Evolutionary conservation across 2,329 filamentous ascomycete species (phyloP).

Genomic region (Phialemoniopsis sp.): DNA sequence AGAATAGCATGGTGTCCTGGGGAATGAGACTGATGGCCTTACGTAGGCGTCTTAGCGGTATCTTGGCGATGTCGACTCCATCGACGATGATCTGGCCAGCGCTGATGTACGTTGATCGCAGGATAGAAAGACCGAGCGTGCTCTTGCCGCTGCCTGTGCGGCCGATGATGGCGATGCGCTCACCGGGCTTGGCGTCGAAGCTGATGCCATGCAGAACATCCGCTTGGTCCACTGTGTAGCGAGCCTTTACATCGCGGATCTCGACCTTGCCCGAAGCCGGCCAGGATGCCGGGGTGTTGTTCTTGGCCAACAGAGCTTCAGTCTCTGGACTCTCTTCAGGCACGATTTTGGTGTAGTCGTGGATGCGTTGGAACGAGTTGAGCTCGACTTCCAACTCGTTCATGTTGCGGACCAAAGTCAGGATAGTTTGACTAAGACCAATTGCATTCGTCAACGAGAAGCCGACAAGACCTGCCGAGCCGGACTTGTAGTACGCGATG

Average conservation of each 20-base stretch:
- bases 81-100: constrained; percentile 81
- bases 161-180: constrained; percentile 90
- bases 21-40: constrained; percentile 92
- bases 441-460: constrained; percentile 54
- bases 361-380: constrained; percentile 91
- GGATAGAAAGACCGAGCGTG: constrained; percentile 80
- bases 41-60: constrained; percentile 83
- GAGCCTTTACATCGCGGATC: constrained; percentile 77
- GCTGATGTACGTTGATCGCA: constrained; percentile 83
- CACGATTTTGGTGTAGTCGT: constrained; percentile 83
- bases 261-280: constrained; percentile 77
- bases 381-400: constrained; percentile 55
- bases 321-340: constrained; percentile 41
- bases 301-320: constrained; percentile 65
- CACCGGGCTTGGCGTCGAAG: constrained; percentile 73
- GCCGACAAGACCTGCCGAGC: constrained; percentile 58
- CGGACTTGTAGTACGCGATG: constrained; percentile 75
- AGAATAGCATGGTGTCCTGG: constrained; percentile 87
- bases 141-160: constrained; percentile 90
- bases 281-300: constrained; percentile 71
- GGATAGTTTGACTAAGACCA: constrained; percentile 46
- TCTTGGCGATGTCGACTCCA: constrained; percentile 75
- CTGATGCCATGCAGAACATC: constrained; percentile 65
- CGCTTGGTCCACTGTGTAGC: constrained; percentile 52
- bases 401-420: constrained; percentile 46